Evolutionary conservation across 257 asterid species (phyloP).

Genomic region (Thymus quinquecostatus): DNA sequence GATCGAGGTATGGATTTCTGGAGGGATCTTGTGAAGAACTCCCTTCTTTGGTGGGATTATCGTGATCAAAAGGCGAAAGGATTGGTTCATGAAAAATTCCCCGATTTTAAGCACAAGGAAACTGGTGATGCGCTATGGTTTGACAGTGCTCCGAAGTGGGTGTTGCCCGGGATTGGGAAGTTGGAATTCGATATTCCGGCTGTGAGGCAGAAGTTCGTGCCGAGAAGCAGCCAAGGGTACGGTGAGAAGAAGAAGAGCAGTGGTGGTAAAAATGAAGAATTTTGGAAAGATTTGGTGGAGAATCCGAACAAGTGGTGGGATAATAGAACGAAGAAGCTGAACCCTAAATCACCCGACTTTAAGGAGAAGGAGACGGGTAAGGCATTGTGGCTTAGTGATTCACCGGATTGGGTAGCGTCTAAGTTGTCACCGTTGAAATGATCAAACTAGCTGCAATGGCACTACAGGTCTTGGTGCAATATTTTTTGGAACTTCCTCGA

Average conservation of each 20-base stretch:
- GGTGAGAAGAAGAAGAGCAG: conserved; percentile 15
- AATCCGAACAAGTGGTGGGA: conserved; percentile 64
- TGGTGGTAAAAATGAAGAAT: conserved; percentile 36
- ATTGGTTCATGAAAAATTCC: conserved; percentile 46
- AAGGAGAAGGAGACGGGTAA: conserved; percentile 52
- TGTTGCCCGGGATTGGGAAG: conserved; percentile 46
- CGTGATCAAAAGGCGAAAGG: conserved; percentile 58
- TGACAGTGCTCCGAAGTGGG: conserved; percentile 54
- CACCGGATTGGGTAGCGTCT: conserved; percentile 65
- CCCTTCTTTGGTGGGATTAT: conserved; percentile 68
- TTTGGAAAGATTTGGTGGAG: conserved; percentile 66
- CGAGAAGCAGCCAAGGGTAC: conserved; percentile 9
- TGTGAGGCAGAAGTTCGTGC: conserved; percentile 29
- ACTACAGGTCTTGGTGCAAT: not conserved
- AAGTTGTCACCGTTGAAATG: conserved; percentile 52
- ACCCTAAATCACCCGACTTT: conserved; percentile 55
- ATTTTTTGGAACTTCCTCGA: conserved; percentile 9
- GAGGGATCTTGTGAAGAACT: conserved; percentile 68
- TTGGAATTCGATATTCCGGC: conserved; percentile 53
- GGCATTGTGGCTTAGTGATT: conserved; percentile 48
- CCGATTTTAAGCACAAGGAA: conserved; percentile 73
- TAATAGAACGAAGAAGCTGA: conserved; percentile 41
- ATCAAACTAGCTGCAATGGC: not conserved
- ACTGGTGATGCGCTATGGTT: conserved; percentile 54
- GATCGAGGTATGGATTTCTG: conserved; percentile 41